phyloP scores from a whole-genome alignment of 2,329 filamentous ascomycete genomes.

The Aspergillus luchuensis region DNA sequence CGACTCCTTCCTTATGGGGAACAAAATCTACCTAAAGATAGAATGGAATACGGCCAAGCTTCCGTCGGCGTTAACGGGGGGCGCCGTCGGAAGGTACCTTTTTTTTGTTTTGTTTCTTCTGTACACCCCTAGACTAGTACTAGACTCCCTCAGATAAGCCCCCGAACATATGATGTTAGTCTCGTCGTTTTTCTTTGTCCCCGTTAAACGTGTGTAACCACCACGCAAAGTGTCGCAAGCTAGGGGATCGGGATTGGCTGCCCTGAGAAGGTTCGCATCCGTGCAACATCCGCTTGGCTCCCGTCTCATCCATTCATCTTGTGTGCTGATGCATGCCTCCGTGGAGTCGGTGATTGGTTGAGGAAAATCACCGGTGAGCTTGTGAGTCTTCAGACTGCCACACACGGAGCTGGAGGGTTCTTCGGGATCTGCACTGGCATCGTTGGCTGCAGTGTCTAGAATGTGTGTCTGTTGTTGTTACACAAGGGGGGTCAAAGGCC shows the following conservation, averaged over 20 bases:
- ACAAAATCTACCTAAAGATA: neutral
- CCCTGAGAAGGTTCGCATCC: slow-evolving; percentile 3
- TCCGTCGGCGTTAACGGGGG: neutral
- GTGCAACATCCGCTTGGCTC: slow-evolving; percentile 5
- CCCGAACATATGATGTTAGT: neutral
- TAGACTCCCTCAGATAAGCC: neutral
- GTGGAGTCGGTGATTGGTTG: neutral
- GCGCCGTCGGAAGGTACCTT: neutral
- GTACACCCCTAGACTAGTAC: neutral
- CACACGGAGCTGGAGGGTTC: neutral
- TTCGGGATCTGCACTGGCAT: neutral
- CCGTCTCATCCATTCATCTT: neutral
- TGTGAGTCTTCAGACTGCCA: neutral
- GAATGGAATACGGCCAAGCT: neutral
- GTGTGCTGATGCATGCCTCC: neutral
- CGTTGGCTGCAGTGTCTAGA: slow-evolving; percentile 2
- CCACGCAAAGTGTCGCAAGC: neutral
- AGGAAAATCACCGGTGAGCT: neutral
- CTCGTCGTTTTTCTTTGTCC: neutral
- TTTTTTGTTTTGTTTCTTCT: too few species aligned
- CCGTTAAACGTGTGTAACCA: neutral
- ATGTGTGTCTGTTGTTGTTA: neutral
- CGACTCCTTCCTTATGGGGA: neutral
- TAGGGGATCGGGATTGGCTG: slow-evolving; percentile 1
- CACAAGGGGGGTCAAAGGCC: neutral